phyloP scores from a whole-genome alignment of 495 filamentous ascomycete genomes.

The Xylaria telfairii region DNA sequence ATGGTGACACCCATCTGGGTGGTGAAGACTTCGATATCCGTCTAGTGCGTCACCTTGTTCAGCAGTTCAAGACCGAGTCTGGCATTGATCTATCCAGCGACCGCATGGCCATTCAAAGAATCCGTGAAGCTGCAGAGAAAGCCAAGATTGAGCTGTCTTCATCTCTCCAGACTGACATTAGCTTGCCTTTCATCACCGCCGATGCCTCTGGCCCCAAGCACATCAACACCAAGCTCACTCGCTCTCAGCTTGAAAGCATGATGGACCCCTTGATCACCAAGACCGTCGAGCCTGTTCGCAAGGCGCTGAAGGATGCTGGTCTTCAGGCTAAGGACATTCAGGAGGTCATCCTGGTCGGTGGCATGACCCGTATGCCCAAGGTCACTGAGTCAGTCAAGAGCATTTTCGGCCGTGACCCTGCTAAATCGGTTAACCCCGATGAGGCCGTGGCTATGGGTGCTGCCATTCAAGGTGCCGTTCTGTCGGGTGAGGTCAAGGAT shows the following conservation, averaged over 20 bases:
- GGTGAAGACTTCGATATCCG: conserved; percentile 98
- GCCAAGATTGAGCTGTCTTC: conserved; percentile 99
- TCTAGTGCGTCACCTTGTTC: conserved; percentile 92
- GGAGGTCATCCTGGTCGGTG: conserved; percentile 98
- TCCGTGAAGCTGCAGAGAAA: conserved; percentile 99
- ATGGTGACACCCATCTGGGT: conserved; percentile 97
- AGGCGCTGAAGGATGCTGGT: conserved; percentile 96
- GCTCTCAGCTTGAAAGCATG: conserved; percentile 89
- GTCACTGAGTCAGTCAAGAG: conserved; percentile 95
- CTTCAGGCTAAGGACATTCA: conserved; percentile 95
- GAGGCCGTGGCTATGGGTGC: conserved; percentile 99
- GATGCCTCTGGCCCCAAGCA: conserved; percentile 94
- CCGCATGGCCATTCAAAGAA: conserved; percentile 99
- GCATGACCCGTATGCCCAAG: conserved; percentile 99
- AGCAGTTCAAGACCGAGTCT: conserved; percentile 95
- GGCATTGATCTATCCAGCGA: conserved; percentile 89
- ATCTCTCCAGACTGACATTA: conserved; percentile 96
- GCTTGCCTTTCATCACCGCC: conserved; percentile 98
- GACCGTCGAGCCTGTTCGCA: conserved; percentile 91
- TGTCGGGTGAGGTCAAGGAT: conserved; percentile 96
- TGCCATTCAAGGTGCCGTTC: conserved; percentile 96
- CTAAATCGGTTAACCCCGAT: conserved; percentile 99
- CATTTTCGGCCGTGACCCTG: conserved; percentile 97
- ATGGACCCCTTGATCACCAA: conserved; percentile 89
- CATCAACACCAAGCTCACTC: conserved; percentile 94